A percentile compares a stretch with the other conserved stretches of the same genome.
phyloP scores from a whole-genome alignment of 2,329 filamentous ascomycete species.

The Cladosporium austrohemisphaericum region DNA sequence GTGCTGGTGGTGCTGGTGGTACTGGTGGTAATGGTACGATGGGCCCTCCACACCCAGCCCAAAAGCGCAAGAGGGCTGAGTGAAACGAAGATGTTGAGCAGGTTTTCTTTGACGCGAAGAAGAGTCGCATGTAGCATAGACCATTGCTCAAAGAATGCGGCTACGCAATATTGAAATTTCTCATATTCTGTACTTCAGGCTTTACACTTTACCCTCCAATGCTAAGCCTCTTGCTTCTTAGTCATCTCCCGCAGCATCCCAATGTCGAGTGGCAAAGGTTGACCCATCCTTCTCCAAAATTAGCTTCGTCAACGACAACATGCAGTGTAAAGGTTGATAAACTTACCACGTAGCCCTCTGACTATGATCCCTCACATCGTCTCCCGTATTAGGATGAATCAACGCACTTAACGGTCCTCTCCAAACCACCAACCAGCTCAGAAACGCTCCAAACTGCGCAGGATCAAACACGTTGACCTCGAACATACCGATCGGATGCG shows the following conservation, averaged over 20 bases:
- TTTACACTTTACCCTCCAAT: background rate
- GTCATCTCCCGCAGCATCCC: slow-evolving; percentile 43
- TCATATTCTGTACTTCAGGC: too few relatives aligned
- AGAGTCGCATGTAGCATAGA: too few relatives aligned
- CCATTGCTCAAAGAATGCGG: too few relatives aligned
- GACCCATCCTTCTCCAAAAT: slow-evolving; percentile 51
- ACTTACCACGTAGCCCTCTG: slow-evolving; percentile 46
- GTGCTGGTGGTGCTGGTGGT: too few relatives aligned
- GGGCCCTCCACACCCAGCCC: background rate
- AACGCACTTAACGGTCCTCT: slow-evolving; percentile 75
- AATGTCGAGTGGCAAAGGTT: slow-evolving; percentile 59
- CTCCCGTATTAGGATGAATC: slow-evolving; percentile 78
- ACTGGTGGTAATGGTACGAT: background rate
- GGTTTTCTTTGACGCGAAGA: too few relatives aligned
- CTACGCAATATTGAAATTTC: too few relatives aligned
- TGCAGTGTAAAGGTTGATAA: background rate
- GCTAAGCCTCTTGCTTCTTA: background rate
- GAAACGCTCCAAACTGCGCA: slow-evolving; percentile 79
- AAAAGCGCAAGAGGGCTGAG: background rate
- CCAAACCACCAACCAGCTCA: slow-evolving; percentile 80
- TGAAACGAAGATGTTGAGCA: too few relatives aligned
- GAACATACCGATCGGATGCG: slow-evolving; percentile 84
- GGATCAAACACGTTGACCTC: slow-evolving; percentile 87
- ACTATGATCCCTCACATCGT: slow-evolving; percentile 58
- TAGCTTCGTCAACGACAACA: too few relatives aligned